A percentile compares a stretch with the other conserved stretches of the same genome.
These are phyloP conservation scores for Exophiala viscosa DNA, from an alignment of 2,329 filamentous ascomycete genomes.

Conservation along the genomic window DNA sequence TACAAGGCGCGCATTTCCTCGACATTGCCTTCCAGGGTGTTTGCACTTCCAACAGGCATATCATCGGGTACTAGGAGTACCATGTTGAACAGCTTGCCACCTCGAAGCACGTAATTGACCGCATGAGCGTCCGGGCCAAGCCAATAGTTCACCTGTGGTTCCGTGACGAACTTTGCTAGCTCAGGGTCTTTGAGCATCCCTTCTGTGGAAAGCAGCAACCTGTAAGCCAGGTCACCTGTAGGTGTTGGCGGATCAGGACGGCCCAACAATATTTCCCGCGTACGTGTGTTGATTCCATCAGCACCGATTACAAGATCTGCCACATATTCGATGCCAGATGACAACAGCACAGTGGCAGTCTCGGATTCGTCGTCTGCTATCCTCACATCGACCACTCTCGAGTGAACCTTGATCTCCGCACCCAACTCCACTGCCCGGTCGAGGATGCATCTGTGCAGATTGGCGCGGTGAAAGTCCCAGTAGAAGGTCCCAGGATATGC, in stretches of 20 bases:
- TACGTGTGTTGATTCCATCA: slow-evolving; percentile 46
- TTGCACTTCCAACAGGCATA: slow-evolving; percentile 29
- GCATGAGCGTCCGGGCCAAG: slow-evolving; percentile 52
- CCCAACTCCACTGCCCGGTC: slow-evolving; percentile 40
- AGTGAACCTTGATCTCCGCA: slow-evolving; percentile 34
- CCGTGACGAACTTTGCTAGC: slow-evolving; percentile 43
- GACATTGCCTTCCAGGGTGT: slow-evolving; percentile 11
- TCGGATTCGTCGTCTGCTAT: slow-evolving; percentile 25
- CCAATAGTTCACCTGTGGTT: slow-evolving; percentile 55
- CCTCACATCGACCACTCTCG: slow-evolving; percentile 24
- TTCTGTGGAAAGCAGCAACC: slow-evolving; percentile 48
- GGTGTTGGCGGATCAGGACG: slow-evolving; percentile 44
- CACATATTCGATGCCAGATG: slow-evolving; percentile 30
- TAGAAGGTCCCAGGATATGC: slow-evolving; percentile 37
- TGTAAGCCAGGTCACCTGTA: slow-evolving; percentile 57
- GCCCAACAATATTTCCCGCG: slow-evolving; percentile 45
- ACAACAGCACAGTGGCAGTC: slow-evolving; percentile 31
- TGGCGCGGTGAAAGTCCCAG: slow-evolving; percentile 50
- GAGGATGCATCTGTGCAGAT: slow-evolving; percentile 44
- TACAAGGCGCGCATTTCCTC: slow-evolving; percentile 32
- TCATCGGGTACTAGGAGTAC: slow-evolving; percentile 48
- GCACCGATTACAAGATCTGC: slow-evolving; percentile 47
- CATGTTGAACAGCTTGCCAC: slow-evolving; percentile 46
- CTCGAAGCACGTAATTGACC: slow-evolving; percentile 46
- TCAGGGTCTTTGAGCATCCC: slow-evolving; percentile 49